Evolutionary conservation across 202 grass and related monocot species (phyloP).

Genomic region (Dendrocalamus latiflorus): DNA sequence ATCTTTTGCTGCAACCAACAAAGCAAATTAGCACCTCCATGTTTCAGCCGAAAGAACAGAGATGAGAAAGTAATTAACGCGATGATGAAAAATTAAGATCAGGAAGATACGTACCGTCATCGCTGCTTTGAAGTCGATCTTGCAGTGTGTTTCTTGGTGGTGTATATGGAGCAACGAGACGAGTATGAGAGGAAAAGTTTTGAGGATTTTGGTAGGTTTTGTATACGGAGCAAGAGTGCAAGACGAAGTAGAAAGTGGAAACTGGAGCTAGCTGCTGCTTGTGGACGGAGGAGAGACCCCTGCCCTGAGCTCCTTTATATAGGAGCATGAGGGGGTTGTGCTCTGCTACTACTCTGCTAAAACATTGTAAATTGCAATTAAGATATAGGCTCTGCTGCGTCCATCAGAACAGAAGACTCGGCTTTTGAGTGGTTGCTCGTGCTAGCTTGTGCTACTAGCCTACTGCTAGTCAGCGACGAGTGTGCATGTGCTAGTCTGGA

Average conservation of each 20-base stretch:
- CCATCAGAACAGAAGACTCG: neutral
- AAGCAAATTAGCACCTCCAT: neutral
- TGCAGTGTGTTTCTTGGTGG: neutral
- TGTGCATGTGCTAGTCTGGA: too few relatives aligned
- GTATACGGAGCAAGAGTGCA: neutral
- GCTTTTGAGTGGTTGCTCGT: too few relatives aligned
- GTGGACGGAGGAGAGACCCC: neutral
- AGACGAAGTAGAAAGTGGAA: neutral
- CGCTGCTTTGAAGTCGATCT: neutral
- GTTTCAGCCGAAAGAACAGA: neutral
- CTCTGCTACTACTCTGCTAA: neutral
- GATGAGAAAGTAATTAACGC: neutral
- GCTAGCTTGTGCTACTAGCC: too few relatives aligned
- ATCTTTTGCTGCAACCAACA: conserved; percentile 30
- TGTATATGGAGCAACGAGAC: neutral
- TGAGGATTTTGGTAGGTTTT: neutral
- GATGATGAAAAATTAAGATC: neutral
- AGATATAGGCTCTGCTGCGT: neutral
- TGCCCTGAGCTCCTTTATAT: neutral
- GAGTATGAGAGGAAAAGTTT: neutral
- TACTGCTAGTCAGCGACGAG: too few relatives aligned
- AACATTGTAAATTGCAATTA: neutral
- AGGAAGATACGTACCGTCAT: neutral
- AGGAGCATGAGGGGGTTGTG: neutral
- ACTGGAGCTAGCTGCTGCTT: neutral